Evolutionary conservation across 495 filamentous ascomycete species (phyloP), one percentile per base, ranked within the genome.

Genomic region (Penicillium macrosclerotiorum): DNA sequence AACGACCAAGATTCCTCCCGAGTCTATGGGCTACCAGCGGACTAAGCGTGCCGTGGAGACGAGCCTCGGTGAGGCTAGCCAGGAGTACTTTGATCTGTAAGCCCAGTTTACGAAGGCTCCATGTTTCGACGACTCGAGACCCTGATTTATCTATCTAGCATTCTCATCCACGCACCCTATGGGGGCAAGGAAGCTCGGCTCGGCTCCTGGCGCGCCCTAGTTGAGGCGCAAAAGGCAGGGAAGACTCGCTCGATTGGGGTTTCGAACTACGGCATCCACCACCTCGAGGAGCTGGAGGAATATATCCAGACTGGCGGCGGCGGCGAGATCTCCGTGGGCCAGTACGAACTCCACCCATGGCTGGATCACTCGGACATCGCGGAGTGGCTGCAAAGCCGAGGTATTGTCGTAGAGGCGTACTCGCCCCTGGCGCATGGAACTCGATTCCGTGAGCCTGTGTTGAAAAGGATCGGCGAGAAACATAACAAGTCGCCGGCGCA

Each of bases 291-390:
- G 41, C 67, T 96, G 32, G 87, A 94, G 55, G 67, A 62, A 51
- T 84, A 88, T 54, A 89, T 90, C 55, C 76, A 80, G 49, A 69
- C 79, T 46, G 86, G 85, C 4, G 82, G 80, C 44, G 88, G 83
- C 11, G 87, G 87, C 13, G 72, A 89, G 14, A 75, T 96, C 51
- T 84, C 81, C 45, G 86, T 95, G 3, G 89, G 88, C 8, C 90
- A 95, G 63, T 87, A 86, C 52, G 91, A 96, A 64, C 60, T 96
- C 13, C 91, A 96, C 53, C 90, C 91, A 0, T 95, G 88, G 88
- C 76, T 85, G 8, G 75, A 83, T 18, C 76, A 87, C 9, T 71
- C 72, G 2, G 87, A 91, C 55, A 89, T 96, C 26, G 80, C 80
- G 8, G 73, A 83, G 47, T 95, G 91, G 86, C 84, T 82, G 45